These are phyloP conservation scores for Plasmodium falciparum DNA, from an alignment of 169 alveolate species.

Conservation along the genomic window DNA sequence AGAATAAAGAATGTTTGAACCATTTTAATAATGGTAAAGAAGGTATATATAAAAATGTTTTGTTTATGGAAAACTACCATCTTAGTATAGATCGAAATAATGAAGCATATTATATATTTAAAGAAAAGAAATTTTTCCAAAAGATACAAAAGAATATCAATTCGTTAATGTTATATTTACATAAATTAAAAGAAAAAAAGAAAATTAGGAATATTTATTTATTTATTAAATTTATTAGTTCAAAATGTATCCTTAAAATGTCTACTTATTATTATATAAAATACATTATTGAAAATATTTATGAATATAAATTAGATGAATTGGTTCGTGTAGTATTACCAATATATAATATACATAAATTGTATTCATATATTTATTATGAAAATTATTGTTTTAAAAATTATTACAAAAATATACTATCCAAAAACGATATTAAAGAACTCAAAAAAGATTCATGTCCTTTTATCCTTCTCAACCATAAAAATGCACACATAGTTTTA, in stretches of 20 bases:
- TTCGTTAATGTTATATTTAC: slow-evolving; percentile 23
- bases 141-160: slow-evolving; percentile 35
- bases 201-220: slow-evolving; percentile 38
- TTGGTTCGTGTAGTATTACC: slow-evolving; percentile 69
- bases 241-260: slow-evolving; percentile 64
- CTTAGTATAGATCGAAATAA: slow-evolving; percentile 24
- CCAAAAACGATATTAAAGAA: slow-evolving; percentile 9
- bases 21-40: slow-evolving; percentile 25
- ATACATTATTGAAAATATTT: slow-evolving; percentile 51
- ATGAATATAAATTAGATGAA: slow-evolving; percentile 37
- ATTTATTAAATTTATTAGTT: slow-evolving; percentile 55
- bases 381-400: slow-evolving; percentile 44
- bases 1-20: neutral
- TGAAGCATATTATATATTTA: neutral
- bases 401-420: slow-evolving; percentile 44
- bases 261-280: slow-evolving; percentile 64
- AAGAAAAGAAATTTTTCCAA: slow-evolving; percentile 41
- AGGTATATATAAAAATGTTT: neutral
- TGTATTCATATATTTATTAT: slow-evolving; percentile 58
- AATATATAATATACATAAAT: slow-evolving; percentile 49
- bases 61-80: slow-evolving; percentile 22
- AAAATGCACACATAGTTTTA: slow-evolving; percentile 14
- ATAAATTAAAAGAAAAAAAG: slow-evolving; percentile 26
- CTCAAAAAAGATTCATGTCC: slow-evolving; percentile 20
- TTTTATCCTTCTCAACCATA: slow-evolving; percentile 22